Base-by-base conservation (phyloP, 306 rosid genomes). In the Gillenia trifoliata region DNA sequence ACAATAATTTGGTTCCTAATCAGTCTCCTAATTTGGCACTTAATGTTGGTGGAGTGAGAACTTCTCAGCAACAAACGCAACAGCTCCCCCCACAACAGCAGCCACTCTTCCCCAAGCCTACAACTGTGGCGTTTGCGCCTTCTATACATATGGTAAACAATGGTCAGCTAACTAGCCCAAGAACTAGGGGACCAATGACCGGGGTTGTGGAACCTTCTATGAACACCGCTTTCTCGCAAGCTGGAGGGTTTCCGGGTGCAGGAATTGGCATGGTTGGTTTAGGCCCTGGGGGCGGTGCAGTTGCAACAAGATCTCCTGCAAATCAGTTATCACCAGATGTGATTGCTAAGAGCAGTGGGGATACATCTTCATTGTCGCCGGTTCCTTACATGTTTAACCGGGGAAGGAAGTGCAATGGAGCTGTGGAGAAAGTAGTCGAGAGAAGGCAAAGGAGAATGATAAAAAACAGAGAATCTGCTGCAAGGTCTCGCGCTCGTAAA, bases 391-490 rank as follows among this genome's bases (percentile, higher is more conserved):
- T 81, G 54, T 87, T 92, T 66, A 84, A 76, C 73, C 80, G 89
- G 75, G 96, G 92, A 74, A 87, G 97, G 78, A 90, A 89, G 70
- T 33, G 79, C 64, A 70, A 79, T 75, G 86, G 83, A 25, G 76
- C 82, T 50, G 17, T 90, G 65, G 99, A 94, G 85, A 94, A 87
- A 70, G 97, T 90, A 11, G 92, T 94, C 41, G 99, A 94, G 83
- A 90, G 99, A 78, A 90, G 99, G 83, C 99, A 94, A 12, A 89
- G 90, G 72, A 86, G 99, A 78, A 94, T 94, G 99, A 94, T 94
- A 4, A 94, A 94, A 76, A 94, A 94, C 63, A 83, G 99, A 79
- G 99, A 94, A 82, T 94, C 99, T 12, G 99, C 99, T 72, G 99
- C 99, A 0, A 85, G 99, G 79, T 94, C 99, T 68, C 84, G 99